phyloP scores from a whole-genome alignment of 2,329 filamentous ascomycete species.

The Cladophialophora yegresii region DNA sequence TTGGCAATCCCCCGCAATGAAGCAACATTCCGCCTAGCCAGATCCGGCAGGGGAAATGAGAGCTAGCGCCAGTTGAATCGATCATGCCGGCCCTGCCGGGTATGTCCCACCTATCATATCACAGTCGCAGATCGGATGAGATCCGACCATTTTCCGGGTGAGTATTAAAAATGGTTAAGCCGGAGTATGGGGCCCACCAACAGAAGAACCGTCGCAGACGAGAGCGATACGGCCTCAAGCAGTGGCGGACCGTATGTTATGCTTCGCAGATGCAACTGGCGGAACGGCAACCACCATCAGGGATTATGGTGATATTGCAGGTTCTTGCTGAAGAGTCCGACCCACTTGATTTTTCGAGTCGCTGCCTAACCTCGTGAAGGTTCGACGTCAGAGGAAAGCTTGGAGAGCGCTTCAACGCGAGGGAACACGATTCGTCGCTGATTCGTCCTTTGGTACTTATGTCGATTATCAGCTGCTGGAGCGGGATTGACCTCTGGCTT shows the following conservation, averaged over 20 bases:
- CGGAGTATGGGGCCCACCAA: not conserved
- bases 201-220: not conserved
- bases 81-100: not conserved
- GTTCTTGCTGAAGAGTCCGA: not conserved
- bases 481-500: not conserved
- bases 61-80: not conserved
- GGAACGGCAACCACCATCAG: not conserved
- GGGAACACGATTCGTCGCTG: not conserved
- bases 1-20: not conserved
- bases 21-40: not conserved
- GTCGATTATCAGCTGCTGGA: not conserved
- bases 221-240: not conserved
- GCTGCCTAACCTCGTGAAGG: not conserved
- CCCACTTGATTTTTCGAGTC: not conserved
- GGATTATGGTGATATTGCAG: not conserved
- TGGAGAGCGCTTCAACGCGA: not conserved
- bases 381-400: not conserved
- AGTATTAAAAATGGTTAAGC: too few relatives aligned
- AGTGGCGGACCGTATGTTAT: not conserved
- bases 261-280: not conserved
- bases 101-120: not conserved
- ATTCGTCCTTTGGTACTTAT: not conserved
- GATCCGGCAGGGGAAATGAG: constrained; percentile 4
- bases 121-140: not conserved
- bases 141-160: too few relatives aligned